Percentiles rank a stretch among this genome's conserved stretches.
Conservation (phyloP, 2,329 filamentous ascomycete species). For the Coniochaeta sp. region DNA sequence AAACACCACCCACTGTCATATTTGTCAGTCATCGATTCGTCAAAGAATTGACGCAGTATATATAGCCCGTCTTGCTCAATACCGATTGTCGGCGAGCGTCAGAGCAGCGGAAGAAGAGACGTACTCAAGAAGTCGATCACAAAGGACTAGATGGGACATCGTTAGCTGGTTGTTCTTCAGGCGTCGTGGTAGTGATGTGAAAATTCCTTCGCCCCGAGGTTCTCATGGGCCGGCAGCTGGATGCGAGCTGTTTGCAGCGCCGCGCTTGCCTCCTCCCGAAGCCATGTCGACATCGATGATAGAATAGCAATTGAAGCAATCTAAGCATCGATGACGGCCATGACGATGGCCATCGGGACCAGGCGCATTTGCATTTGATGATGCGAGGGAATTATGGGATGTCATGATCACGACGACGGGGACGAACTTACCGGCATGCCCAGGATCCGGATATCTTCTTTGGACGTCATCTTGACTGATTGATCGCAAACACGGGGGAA, state of each 20-base stretch:
- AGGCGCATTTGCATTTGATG: slow-evolving; percentile 3
- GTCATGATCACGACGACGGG: neutral
- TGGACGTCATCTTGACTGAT: slow-evolving; percentile 45
- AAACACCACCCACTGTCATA: slow-evolving; percentile 92
- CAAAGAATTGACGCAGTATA: neutral
- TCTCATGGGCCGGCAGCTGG: neutral
- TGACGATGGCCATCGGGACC: neutral
- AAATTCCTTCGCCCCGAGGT: neutral
- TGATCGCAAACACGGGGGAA: slow-evolving; percentile 33
- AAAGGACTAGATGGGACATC: slow-evolving; percentile 62
- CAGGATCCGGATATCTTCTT: slow-evolving; percentile 51
- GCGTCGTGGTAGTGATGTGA: slow-evolving; percentile 2
- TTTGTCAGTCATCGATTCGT: neutral
- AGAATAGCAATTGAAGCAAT: neutral
- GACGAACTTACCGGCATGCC: slow-evolving; percentile 57
- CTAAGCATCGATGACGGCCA: neutral
- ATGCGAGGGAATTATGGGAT: slow-evolving; percentile 19
- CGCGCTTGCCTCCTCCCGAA: slow-evolving; percentile 3
- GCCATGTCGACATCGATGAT: slow-evolving; percentile 7
- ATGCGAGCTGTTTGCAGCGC: neutral
- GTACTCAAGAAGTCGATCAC: slow-evolving; percentile 98
- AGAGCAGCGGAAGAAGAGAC: slow-evolving; percentile 32
- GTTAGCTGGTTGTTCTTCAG: slow-evolving; percentile 22
- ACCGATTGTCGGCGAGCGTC: neutral
- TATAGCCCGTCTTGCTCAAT: slow-evolving; percentile 9